These are phyloP conservation scores for Protea cynaroides DNA, from an alignment of 164 flowering plant species.

Conservation along the genomic window DNA sequence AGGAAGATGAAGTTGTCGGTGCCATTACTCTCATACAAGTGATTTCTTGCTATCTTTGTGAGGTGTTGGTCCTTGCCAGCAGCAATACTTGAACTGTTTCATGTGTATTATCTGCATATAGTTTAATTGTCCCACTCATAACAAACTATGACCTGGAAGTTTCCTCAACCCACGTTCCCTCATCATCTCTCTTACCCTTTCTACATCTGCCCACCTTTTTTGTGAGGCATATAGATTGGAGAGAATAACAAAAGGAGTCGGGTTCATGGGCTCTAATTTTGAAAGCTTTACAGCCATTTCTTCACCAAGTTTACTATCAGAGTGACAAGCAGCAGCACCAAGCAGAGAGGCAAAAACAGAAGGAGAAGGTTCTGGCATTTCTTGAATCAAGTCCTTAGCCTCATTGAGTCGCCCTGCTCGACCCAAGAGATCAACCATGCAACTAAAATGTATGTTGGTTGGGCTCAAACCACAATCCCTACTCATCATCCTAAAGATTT, in stretches of 20 bases:
- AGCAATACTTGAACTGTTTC: constrained; percentile 44
- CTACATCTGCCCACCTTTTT: constrained; percentile 64
- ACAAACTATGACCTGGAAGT: constrained; percentile 42
- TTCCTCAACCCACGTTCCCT: constrained; percentile 38
- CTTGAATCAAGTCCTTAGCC: constrained; percentile 29
- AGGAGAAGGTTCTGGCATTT: constrained; percentile 34
- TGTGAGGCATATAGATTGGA: constrained; percentile 59
- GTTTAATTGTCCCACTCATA: constrained; percentile 8
- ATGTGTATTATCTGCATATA: background rate
- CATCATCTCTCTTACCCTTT: constrained; percentile 46
- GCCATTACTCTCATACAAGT: constrained; percentile 90
- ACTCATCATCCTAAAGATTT: constrained; percentile 46
- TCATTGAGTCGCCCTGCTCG: constrained; percentile 1
- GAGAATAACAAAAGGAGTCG: constrained; percentile 49
- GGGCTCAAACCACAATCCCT: constrained; percentile 41
- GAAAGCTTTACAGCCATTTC: constrained; percentile 46
- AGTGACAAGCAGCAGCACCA: constrained; percentile 47
- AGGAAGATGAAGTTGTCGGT: constrained; percentile 46
- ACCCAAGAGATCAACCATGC: constrained; percentile 64
- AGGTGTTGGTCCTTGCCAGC: too few relatives aligned
- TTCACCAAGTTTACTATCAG: constrained; percentile 48
- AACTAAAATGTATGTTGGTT: constrained; percentile 38
- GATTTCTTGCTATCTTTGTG: constrained; percentile 92
- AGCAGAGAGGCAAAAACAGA: constrained; percentile 56
- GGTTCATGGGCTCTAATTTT: constrained; percentile 53